Conservation (phyloP, 2,329 filamentous ascomycete genomes). For the Penicillium rolfsii region DNA sequence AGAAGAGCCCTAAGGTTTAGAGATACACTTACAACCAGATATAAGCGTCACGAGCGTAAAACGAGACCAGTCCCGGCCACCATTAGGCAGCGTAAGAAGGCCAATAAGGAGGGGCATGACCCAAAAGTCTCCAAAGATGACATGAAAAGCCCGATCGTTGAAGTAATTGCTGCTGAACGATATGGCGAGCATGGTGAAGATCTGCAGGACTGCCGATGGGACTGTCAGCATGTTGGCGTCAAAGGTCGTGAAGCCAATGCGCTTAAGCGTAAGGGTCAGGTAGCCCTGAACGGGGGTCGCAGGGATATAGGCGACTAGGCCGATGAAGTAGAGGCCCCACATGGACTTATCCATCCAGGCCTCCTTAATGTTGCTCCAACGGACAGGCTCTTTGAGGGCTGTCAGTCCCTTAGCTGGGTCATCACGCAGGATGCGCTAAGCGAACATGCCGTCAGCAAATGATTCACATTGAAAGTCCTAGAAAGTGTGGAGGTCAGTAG, state of each 20-base stretch:
- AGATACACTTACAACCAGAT: background rate
- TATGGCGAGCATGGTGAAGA: conserved; percentile 56
- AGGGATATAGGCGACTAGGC: conserved; percentile 43
- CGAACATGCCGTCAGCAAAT: background rate
- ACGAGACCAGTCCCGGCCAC: conserved; percentile 31
- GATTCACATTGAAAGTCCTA: background rate
- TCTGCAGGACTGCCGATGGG: conserved; percentile 56
- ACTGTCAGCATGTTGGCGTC: conserved; percentile 57
- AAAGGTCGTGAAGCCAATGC: conserved; percentile 56
- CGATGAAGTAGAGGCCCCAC: conserved; percentile 57
- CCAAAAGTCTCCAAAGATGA: conserved; percentile 57
- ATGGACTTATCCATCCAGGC: conserved; percentile 56
- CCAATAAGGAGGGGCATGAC: conserved; percentile 55
- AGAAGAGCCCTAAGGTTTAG: background rate
- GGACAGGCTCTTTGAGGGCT: conserved; percentile 58
- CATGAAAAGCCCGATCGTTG: conserved; percentile 57
- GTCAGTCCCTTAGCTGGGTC: conserved; percentile 59
- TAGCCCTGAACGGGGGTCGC: conserved; percentile 30
- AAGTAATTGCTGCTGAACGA: conserved; percentile 58
- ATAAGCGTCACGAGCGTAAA: background rate
- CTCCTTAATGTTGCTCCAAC: conserved; percentile 6
- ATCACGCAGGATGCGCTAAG: conserved; percentile 53
- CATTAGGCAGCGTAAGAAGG: conserved; percentile 50
- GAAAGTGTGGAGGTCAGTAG: background rate
- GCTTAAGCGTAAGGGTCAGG: conserved; percentile 44